Conservation (phyloP, 108 stramenopile species). For the Fragilariopsis cylindrus region DNA sequence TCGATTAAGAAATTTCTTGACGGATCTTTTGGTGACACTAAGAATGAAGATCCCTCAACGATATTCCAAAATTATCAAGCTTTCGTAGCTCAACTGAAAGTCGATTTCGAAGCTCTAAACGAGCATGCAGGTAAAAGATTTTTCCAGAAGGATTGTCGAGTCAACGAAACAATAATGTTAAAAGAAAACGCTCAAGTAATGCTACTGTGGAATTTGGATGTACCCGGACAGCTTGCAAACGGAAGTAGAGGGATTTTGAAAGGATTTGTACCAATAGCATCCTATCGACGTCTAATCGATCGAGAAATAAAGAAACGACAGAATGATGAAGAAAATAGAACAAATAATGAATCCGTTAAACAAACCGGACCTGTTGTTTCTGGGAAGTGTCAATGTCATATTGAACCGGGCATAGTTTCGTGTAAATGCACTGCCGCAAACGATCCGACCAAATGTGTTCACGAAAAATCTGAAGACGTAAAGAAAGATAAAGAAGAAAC, state of each 20-base stretch:
- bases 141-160: constrained; percentile 34
- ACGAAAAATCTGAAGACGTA: background rate
- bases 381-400: too few species aligned
- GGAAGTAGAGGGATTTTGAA: constrained; percentile 89
- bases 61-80: background rate
- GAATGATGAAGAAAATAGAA: background rate
- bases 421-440: background rate
- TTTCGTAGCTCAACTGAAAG: background rate
- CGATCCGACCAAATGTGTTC: too few species aligned
- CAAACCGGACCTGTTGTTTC: background rate
- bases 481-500: background rate
- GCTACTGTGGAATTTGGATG: constrained; percentile 39
- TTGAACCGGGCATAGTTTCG: too few species aligned
- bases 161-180: constrained; percentile 29
- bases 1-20: background rate
- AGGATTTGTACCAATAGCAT: constrained; percentile 35
- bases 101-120: background rate
- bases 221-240: constrained; percentile 67
- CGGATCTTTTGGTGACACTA: too few species aligned
- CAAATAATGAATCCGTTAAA: background rate
- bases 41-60: background rate
- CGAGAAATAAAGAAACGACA: constrained; percentile 13
- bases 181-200: constrained; percentile 85
- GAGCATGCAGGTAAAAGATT: background rate
- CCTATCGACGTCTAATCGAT: background rate